Evolutionary conservation across 345 rosid species (phyloP).

Genomic region (Camelina sativa): DNA sequence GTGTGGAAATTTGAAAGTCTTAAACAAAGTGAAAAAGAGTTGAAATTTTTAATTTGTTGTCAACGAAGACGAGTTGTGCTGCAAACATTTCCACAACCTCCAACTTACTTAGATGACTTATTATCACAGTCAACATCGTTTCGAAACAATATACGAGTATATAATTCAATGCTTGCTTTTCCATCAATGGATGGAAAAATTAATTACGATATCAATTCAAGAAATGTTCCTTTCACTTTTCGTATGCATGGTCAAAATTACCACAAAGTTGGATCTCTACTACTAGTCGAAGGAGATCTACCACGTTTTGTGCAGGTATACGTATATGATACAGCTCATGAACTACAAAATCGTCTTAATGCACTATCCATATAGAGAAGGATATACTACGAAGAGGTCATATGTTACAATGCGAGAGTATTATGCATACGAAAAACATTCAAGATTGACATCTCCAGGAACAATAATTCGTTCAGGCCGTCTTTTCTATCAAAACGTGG

Average conservation of each 20-base stretch:
- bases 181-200: constrained; percentile 21
- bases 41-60: too few species aligned
- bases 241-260: constrained; percentile 20
- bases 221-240: constrained; percentile 4
- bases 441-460: too few species aligned
- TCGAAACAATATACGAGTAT: background rate
- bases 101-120: too few species aligned
- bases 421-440: too few species aligned
- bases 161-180: constrained; percentile 17
- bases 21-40: too few species aligned
- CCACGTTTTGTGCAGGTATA: constrained; percentile 6
- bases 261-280: constrained; percentile 15
- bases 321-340: constrained; percentile 16
- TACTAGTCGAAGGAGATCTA: background rate
- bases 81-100: too few species aligned
- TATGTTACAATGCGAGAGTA: too few species aligned
- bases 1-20: too few species aligned
- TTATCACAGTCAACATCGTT: background rate
- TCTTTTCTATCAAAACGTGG: too few species aligned
- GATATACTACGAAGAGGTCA: too few species aligned
- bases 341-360: constrained; percentile 24
- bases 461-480: too few species aligned
- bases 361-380: background rate
- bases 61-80: too few species aligned
- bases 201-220: background rate